Percentiles rank a stretch among this genome's conserved stretches.
These are phyloP conservation scores for Cercospora beticola DNA, from an alignment of 2,329 filamentous ascomycete species.

Conservation along the genomic window DNA sequence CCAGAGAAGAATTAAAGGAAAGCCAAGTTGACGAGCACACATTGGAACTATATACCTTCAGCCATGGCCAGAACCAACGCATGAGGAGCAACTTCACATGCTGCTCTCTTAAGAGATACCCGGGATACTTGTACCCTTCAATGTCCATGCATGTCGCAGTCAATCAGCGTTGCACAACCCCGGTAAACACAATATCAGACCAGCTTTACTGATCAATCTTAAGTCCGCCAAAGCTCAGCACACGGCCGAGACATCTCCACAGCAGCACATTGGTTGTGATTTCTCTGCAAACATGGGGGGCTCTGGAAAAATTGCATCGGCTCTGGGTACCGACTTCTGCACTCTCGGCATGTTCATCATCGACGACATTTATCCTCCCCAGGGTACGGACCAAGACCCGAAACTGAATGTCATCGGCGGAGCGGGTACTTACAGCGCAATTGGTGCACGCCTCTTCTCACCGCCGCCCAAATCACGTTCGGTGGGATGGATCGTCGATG, in stretches of 20 bases:
- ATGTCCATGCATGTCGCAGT: not conserved
- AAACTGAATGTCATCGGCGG: slow-evolving; percentile 81
- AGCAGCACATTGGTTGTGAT: not conserved
- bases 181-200: not conserved
- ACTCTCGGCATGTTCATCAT: slow-evolving; percentile 66
- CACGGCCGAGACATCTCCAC: not conserved
- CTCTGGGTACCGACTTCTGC: slow-evolving; percentile 52
- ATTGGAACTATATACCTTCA: not conserved
- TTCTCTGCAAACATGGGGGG: not conserved
- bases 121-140: not conserved
- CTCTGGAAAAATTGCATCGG: not conserved
- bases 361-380: slow-evolving; percentile 88
- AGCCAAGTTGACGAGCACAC: not conserved
- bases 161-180: not conserved
- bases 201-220: not conserved
- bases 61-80: not conserved
- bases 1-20: not conserved
- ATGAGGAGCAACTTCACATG: not conserved
- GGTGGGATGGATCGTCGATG: slow-evolving; percentile 89
- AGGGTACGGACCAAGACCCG: slow-evolving; percentile 54
- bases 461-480: slow-evolving; percentile 66
- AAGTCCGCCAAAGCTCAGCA: not conserved
- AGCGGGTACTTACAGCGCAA: slow-evolving; percentile 79
- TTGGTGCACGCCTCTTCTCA: slow-evolving; percentile 86
- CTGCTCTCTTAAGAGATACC: not conserved